Conservation (phyloP, 345 rosid genomes). For the Eucalyptus sp. region DNA sequence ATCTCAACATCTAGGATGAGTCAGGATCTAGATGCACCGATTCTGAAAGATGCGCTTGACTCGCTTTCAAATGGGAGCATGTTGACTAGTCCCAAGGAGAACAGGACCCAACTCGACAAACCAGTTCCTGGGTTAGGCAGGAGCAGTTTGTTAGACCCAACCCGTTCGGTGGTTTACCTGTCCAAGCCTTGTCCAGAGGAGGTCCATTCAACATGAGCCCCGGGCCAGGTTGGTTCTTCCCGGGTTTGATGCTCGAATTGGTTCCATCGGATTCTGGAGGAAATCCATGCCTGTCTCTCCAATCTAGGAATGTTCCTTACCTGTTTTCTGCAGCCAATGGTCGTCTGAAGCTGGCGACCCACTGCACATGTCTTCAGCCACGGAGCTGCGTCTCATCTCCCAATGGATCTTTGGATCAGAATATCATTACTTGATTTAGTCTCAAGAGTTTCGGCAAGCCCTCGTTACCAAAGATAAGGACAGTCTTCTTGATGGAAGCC, state of each 20-base stretch:
- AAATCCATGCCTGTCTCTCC: neutral
- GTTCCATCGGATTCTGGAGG: neutral
- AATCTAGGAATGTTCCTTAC: neutral
- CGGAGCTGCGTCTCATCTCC: neutral
- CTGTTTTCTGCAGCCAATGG: neutral
- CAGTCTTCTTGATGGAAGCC: neutral
- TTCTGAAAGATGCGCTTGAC: neutral
- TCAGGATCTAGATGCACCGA: neutral
- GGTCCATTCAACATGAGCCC: neutral
- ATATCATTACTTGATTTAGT: neutral
- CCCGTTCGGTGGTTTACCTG: neutral
- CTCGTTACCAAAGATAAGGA: too few relatives aligned
- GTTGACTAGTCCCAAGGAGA: too few relatives aligned
- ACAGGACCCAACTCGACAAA: neutral
- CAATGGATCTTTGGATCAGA: neutral
- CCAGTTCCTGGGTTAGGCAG: neutral
- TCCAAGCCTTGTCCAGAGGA: neutral
- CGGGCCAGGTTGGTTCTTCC: neutral
- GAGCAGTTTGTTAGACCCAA: neutral
- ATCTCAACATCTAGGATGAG: neutral
- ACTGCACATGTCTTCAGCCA: neutral
- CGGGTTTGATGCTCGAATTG: neutral
- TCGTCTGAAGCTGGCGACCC: neutral
- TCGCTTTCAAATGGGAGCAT: neutral
- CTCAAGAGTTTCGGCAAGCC: rapidly evolving